Conservation (phyloP, 2,329 filamentous ascomycete species). For the Trichoderma semiorbis region DNA sequence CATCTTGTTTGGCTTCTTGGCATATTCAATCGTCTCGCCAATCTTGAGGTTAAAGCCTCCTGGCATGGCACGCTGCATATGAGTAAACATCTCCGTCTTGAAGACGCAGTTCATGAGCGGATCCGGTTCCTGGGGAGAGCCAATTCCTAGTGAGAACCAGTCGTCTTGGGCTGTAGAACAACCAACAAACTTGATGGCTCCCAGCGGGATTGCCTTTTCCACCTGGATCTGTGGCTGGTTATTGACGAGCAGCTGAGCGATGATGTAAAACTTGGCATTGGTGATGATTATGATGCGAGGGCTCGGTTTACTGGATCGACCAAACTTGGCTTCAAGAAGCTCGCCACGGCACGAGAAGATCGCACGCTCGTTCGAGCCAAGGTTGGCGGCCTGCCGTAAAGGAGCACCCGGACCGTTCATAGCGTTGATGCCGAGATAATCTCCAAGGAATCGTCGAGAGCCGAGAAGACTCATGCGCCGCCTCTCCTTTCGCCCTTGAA, state of each 20-base stretch:
- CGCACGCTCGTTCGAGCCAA: conserved; percentile 68
- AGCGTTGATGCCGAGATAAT: conserved; percentile 88
- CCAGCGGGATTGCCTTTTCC: conserved; percentile 78
- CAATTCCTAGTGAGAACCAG: conserved; percentile 91
- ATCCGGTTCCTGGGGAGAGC: conserved; percentile 87
- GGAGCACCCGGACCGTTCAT: conserved; percentile 74
- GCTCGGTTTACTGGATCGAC: conserved; percentile 89
- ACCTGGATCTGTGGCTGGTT: conserved; percentile 75
- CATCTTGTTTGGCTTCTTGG: conserved; percentile 95
- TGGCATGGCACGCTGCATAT: conserved; percentile 75
- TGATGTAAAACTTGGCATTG: conserved; percentile 80
- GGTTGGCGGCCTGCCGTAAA: conserved; percentile 69
- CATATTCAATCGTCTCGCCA: conserved; percentile 83
- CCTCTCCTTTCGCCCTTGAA: conserved; percentile 85
- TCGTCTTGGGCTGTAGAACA: conserved; percentile 82
- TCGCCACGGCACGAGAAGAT: conserved; percentile 92
- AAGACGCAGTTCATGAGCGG: conserved; percentile 90
- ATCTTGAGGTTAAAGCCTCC: conserved; percentile 81
- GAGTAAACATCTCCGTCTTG: conserved; percentile 96
- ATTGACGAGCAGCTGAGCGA: conserved; percentile 80
- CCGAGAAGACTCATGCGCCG: conserved; percentile 87
- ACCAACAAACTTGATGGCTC: conserved; percentile 84
- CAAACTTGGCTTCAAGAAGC: conserved; percentile 88
- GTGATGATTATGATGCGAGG: conserved; percentile 83
- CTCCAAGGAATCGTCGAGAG: conserved; percentile 86